These are phyloP conservation scores for Colletotrichum siamense DNA, from an alignment of 2,329 filamentous ascomycete genomes.

Conservation along the genomic window DNA sequence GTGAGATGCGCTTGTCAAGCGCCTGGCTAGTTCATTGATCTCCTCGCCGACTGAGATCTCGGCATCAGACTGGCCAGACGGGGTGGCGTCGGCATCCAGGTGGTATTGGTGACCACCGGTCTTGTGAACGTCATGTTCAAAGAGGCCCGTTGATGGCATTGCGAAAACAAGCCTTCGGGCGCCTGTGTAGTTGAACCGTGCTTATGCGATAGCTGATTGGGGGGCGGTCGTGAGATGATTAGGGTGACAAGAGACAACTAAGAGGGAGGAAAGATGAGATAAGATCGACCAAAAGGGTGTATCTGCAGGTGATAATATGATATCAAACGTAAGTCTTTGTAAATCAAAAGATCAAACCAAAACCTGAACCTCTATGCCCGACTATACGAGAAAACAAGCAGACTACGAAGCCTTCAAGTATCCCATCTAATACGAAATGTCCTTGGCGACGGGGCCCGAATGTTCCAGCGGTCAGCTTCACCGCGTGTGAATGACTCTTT, in stretches of 20 bases:
- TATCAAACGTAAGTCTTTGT: neutral
- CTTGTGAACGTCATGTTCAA: neutral
- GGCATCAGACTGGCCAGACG: neutral
- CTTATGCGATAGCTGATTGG: neutral
- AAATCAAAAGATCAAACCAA: neutral
- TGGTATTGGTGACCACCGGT: too few relatives aligned
- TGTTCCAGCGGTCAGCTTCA: neutral
- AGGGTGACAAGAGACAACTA: neutral
- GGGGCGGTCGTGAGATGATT: neutral
- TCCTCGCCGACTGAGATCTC: neutral
- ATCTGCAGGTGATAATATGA: neutral
- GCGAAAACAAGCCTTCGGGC: neutral
- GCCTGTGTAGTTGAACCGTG: neutral
- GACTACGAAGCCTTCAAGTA: neutral
- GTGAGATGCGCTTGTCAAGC: conserved; percentile 30
- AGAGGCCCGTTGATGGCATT: neutral
- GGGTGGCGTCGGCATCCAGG: neutral
- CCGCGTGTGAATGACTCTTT: neutral
- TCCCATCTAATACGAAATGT: neutral
- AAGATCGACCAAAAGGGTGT: neutral
- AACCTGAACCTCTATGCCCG: neutral
- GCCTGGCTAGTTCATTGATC: conserved; percentile 32
- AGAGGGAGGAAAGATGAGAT: neutral
- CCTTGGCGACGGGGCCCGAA: neutral
- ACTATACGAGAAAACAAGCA: neutral